phyloP scores from a whole-genome alignment of 768 basidiomycete species.

The Tubosaeta sp. region DNA sequence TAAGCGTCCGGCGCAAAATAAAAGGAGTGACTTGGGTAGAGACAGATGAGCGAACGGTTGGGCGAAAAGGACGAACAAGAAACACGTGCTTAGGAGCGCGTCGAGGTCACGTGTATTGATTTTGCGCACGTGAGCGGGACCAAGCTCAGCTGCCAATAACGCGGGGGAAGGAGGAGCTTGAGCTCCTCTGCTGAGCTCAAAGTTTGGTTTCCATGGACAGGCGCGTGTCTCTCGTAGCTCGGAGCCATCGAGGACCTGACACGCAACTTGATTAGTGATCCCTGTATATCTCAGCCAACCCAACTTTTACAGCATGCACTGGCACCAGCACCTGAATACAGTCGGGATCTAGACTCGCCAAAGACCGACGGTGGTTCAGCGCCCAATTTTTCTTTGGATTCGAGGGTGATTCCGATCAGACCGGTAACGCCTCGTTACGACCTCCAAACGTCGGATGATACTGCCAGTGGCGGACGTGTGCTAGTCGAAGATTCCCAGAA shows the following conservation, averaged over 20 bases:
- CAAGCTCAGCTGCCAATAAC: background rate
- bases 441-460: conserved; percentile 23
- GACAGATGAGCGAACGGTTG: conserved; percentile 1
- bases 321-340: conserved; percentile 17
- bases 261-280: conserved; percentile 33
- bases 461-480: conserved; percentile 14
- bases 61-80: conserved; percentile 8
- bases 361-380: conserved; percentile 21
- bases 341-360: conserved; percentile 12
- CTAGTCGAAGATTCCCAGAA: conserved; percentile 47
- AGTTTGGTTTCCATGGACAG: conserved; percentile 35
- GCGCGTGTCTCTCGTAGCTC: conserved; percentile 29
- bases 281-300: conserved; percentile 50
- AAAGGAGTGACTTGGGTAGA: conserved; percentile 23
- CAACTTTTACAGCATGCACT: conserved; percentile 49
- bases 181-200: background rate
- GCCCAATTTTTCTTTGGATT: conserved; percentile 40
- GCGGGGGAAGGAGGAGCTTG: background rate
- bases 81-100: conserved; percentile 24
- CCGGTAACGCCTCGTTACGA: conserved; percentile 46
- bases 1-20: conserved; percentile 25
- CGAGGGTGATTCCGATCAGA: conserved; percentile 33
- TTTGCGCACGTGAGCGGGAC: conserved; percentile 13
- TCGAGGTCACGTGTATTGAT: conserved; percentile 28
- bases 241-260: conserved; percentile 10